Percentiles rank a stretch among this genome's conserved stretches.
Evolutionary conservation across 1,284 basidiomycete species (phyloP).

Genomic region (Pseudozyma tsukubaensis): DNA sequence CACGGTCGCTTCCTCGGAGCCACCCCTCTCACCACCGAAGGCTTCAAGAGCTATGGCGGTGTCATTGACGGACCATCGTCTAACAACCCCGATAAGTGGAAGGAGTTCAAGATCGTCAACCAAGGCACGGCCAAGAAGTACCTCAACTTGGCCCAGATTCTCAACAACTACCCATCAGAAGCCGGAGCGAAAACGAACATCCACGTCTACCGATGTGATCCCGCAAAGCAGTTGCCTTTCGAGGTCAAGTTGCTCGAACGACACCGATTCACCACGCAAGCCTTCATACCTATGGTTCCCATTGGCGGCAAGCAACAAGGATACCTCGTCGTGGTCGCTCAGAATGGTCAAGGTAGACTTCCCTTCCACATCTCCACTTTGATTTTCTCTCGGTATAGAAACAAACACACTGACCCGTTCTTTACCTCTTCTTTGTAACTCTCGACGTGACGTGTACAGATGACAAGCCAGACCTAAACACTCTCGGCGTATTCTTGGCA

Average conservation of each 20-base stretch:
- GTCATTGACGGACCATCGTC: slow-evolving; percentile 52
- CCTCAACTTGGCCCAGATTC: slow-evolving; percentile 43
- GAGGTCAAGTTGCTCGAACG: slow-evolving; percentile 60
- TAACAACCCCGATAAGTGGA: slow-evolving; percentile 3
- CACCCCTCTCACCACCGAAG: slow-evolving; percentile 33
- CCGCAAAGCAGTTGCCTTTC: slow-evolving; percentile 37
- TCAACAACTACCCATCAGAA: slow-evolving; percentile 39
- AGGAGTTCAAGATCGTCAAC: slow-evolving; percentile 57
- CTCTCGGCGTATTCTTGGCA: slow-evolving; percentile 54
- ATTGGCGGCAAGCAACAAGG: slow-evolving; percentile 32
- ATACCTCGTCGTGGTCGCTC: slow-evolving; percentile 64
- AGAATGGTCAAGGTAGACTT: slow-evolving; percentile 49
- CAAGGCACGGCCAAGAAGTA: slow-evolving; percentile 64
- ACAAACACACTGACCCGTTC: slow-evolving; percentile 1
- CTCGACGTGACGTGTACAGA: slow-evolving; percentile 23
- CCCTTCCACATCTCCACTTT: not conserved
- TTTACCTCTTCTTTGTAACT: not conserved
- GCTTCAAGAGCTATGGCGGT: slow-evolving; percentile 56
- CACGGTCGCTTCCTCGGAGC: slow-evolving; percentile 24
- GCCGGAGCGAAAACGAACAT: slow-evolving; percentile 52
- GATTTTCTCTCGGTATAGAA: not conserved
- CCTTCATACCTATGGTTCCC: slow-evolving; percentile 58
- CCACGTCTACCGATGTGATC: slow-evolving; percentile 60
- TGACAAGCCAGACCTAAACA: slow-evolving; percentile 59
- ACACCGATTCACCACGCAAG: slow-evolving; percentile 62